These are phyloP conservation scores for Penicillium sp. DNA, from an alignment of 2,329 filamentous ascomycete species.

Conservation along the genomic window DNA sequence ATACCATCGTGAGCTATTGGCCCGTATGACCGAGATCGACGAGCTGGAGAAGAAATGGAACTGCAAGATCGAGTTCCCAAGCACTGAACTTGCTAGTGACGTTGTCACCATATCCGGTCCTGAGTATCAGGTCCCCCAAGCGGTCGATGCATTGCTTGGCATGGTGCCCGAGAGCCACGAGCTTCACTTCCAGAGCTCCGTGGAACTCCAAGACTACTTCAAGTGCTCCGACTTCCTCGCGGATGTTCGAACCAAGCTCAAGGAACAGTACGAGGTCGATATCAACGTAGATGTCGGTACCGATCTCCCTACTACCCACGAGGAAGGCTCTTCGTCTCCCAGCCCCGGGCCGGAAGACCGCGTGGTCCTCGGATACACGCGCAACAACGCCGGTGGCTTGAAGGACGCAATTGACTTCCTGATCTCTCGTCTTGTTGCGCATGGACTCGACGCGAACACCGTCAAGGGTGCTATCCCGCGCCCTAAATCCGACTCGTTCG, in stretches of 20 bases:
- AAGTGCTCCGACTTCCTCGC: conserved; percentile 75
- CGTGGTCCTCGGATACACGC: conserved; percentile 79
- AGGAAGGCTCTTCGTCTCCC: conserved; percentile 44
- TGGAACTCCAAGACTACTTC: conserved; percentile 76
- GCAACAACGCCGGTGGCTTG: conserved; percentile 92
- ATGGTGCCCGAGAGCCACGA: conserved; percentile 98
- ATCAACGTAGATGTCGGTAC: conserved; percentile 63
- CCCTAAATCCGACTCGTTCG: conserved; percentile 98
- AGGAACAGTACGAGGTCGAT: conserved; percentile 87
- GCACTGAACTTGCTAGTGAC: conserved; percentile 95
- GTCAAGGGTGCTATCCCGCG: conserved; percentile 93
- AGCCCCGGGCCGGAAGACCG: conserved; percentile 49
- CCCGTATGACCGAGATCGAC: conserved; percentile 83
- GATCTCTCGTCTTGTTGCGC: conserved; percentile 77
- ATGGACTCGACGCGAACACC: conserved; percentile 81
- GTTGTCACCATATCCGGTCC: conserved; percentile 93
- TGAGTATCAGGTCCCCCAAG: conserved; percentile 96
- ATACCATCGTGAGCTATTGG: conserved; percentile 90
- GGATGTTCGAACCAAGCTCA: conserved; percentile 79
- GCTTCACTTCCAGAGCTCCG: conserved; percentile 73
- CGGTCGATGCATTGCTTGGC: conserved; percentile 91
- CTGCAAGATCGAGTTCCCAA: conserved; percentile 98
- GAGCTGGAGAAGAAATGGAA: conserved; percentile 99
- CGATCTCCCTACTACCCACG: conserved; percentile 25
- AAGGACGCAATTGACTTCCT: conserved; percentile 96